These are phyloP conservation scores for Camellia japonica DNA, from an alignment of 148 eudicot species.

Conservation along the genomic window DNA sequence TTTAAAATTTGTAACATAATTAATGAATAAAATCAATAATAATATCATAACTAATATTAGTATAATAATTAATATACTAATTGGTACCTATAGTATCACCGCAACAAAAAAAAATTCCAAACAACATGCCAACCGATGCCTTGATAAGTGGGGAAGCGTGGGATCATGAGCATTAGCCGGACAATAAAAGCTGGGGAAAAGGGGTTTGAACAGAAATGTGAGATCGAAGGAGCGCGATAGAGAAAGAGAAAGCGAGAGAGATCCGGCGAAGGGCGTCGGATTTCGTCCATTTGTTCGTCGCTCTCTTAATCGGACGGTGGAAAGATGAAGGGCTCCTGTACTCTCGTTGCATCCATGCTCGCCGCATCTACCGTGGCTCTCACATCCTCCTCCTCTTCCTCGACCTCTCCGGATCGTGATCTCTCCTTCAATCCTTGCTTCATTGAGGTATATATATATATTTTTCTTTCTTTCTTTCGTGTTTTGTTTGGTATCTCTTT, in stretches of 20 bases:
- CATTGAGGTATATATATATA: conserved; percentile 14
- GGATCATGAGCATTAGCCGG: not conserved
- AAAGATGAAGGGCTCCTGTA: conserved; percentile 31
- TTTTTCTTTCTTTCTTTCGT: not conserved
- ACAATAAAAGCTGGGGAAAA: not conserved
- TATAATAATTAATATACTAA: no score
- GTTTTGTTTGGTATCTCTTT: not conserved
- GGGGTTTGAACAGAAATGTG: not conserved
- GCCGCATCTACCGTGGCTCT: conserved; percentile 38
- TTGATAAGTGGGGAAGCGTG: not conserved
- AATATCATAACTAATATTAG: no score
- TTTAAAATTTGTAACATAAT: no score
- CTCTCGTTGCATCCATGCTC: conserved; percentile 34
- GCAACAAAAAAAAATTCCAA: no score
- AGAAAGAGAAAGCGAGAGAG: not conserved
- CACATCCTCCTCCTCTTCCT: conserved; percentile 11
- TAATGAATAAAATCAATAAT: no score
- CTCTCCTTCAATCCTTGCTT: not conserved
- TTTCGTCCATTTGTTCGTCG: conserved; percentile 8
- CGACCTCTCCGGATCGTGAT: conserved; percentile 6
- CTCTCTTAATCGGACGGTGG: not conserved
- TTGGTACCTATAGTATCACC: no score
- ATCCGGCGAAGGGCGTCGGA: conserved; percentile 27
- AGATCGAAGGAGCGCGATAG: not conserved
- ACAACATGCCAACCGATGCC: no score